Evolutionary conservation across 352 stramenopile genomes (phyloP).

Genomic region (Pythium sp.): DNA sequence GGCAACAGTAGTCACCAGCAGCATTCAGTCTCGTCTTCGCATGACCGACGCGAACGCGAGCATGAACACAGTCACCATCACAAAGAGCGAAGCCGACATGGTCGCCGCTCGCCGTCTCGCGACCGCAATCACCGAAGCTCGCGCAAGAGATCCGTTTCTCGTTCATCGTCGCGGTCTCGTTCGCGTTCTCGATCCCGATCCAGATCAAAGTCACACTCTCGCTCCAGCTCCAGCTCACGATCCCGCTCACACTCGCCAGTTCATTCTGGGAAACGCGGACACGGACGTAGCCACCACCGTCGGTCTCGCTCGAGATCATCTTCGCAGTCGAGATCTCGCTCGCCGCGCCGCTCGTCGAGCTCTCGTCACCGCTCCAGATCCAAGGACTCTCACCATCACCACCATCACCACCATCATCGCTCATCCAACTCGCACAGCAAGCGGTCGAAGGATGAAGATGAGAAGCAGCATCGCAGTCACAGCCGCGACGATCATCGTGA

Average conservation of each 20-base stretch:
- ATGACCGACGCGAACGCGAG: slow-evolving; percentile 8
- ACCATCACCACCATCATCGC: slow-evolving; percentile 9
- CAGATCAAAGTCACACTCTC: slow-evolving; percentile 8
- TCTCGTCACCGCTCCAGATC: slow-evolving; percentile 15
- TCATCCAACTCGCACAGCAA: slow-evolving; percentile 11
- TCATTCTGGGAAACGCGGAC: slow-evolving; percentile 13
- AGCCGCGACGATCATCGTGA: slow-evolving; percentile 1
- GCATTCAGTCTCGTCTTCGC: background rate
- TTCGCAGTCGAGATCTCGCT: slow-evolving; percentile 37
- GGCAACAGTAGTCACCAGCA: slow-evolving; percentile 2
- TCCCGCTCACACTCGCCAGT: slow-evolving; percentile 27
- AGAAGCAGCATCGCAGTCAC: background rate
- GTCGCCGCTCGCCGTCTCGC: slow-evolving; percentile 14
- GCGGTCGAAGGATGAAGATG: slow-evolving; percentile 7
- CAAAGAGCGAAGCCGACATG: slow-evolving; percentile 3
- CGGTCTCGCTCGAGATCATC: slow-evolving; percentile 36
- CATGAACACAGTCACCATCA: background rate
- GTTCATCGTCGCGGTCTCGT: slow-evolving; percentile 31
- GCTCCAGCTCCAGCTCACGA: slow-evolving; percentile 26
- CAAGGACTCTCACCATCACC: slow-evolving; percentile 8
- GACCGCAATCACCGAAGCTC: slow-evolving; percentile 24
- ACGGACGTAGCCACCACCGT: slow-evolving; percentile 21
- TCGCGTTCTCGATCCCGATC: slow-evolving; percentile 35
- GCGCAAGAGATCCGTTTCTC: slow-evolving; percentile 13
- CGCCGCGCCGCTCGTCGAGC: slow-evolving; percentile 13